Conservation (phyloP, 306 rosid species). For the Cicer yamashitae region DNA sequence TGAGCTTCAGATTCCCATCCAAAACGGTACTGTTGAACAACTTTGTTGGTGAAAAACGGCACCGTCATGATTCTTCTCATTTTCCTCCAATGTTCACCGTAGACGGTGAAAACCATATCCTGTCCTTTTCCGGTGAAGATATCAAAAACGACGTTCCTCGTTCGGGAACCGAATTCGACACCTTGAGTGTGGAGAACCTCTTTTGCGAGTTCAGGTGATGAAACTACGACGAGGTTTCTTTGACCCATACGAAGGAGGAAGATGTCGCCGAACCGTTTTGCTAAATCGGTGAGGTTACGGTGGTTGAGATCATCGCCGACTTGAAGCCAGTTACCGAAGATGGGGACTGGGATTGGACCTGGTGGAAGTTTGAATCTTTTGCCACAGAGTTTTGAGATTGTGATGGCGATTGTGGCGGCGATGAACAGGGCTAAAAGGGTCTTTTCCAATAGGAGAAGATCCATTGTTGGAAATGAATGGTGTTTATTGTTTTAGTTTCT, state of each 20-base stretch:
- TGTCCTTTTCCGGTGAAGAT: conserved; percentile 90
- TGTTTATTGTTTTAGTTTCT: background rate
- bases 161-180: conserved; percentile 87
- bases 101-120: conserved; percentile 92
- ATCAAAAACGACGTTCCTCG: conserved; percentile 88
- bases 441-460: conserved; percentile 85
- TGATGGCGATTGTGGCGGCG: conserved; percentile 58
- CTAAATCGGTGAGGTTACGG: conserved; percentile 78
- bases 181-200: conserved; percentile 91
- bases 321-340: conserved; percentile 93
- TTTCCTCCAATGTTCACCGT: conserved; percentile 96
- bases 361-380: conserved; percentile 86
- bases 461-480: conserved; percentile 51
- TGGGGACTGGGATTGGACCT: conserved; percentile 76
- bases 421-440: conserved; percentile 69
- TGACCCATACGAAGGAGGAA: conserved; percentile 94
- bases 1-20: conserved; percentile 86
- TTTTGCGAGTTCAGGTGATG: conserved; percentile 86
- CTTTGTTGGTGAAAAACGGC: conserved; percentile 91
- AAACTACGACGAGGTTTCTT: conserved; percentile 75
- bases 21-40: conserved; percentile 78
- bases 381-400: conserved; percentile 70
- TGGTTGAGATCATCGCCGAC: conserved; percentile 96
- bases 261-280: conserved; percentile 78
- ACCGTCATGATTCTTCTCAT: conserved; percentile 95